Evolutionary conservation across 139 green algal genomes (phyloP), one percentile per base, ranked within the genome.

Genomic region (Astrephomene gubernaculifera): DNA sequence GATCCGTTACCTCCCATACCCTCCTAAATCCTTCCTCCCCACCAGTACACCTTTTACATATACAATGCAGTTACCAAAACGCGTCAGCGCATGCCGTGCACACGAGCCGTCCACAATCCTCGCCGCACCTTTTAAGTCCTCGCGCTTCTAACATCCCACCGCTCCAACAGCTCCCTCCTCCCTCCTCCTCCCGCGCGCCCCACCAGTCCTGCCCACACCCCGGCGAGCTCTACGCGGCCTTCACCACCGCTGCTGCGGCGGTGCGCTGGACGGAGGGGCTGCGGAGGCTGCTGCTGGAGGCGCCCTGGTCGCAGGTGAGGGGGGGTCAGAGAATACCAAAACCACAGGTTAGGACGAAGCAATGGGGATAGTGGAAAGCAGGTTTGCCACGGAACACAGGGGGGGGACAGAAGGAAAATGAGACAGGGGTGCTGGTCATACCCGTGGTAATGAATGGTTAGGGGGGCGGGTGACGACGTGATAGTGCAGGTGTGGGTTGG

Each of bases 191-290:
- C 44, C 44, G 3, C 22, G 17, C 25, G 0, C 25, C 36, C 9
- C 27, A 24, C 31, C 53, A 81, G 71, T 25, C 71, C 6, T 80
- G 25, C 33, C 71, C 45, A 1, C 45, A 65, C 27, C 71, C 71
- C 29, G 71, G 71, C 19, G 38, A 80, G 38, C 29, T 80, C 5
- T 45, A 45, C 49, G 71, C 45, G 25, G 71, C 43, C 44, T 80
- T 80, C 71, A 80, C 71, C 45, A 67, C 38, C 44, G 71, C 71
- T 6, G 0, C 53, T 21, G 71, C 71, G 2, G 71, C 71, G 31
- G 71, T 80, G 35, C 73, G 53, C 27, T 81, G 73, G 73, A 35
- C 73, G 0, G 73, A 81, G 49, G 53, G 73, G 1, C 73, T 81
- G 4, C 36, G 73, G 27, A 36, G 19, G 4, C 25, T 54, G 73